Conservation (phyloP, 2,329 filamentous ascomycete genomes). For the Colletotrichum gloeosporioides region DNA sequence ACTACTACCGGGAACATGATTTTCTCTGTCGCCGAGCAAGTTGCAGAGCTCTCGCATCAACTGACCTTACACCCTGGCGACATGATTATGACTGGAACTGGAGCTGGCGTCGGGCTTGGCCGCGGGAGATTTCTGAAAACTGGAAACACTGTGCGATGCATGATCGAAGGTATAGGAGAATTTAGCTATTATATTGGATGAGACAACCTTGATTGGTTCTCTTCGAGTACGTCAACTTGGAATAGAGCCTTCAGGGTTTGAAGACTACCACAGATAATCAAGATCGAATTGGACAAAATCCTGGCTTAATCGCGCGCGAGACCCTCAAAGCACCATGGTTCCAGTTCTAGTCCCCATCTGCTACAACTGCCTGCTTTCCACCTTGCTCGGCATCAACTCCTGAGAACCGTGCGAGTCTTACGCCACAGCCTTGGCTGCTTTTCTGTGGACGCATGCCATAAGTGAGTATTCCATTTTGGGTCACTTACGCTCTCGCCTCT, state of each 20-base stretch:
- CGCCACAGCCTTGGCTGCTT: not conserved
- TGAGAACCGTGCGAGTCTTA: not conserved
- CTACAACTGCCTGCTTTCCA: not conserved
- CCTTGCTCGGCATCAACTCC: not conserved
- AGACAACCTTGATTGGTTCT: not conserved
- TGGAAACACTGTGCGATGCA: not conserved
- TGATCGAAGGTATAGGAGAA: not conserved
- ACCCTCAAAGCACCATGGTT: not conserved
- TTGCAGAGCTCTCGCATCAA: not conserved
- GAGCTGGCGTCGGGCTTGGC: not conserved
- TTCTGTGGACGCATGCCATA: not conserved
- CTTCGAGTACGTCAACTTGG: not conserved
- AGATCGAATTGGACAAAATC: not conserved
- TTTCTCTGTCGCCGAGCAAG: not conserved
- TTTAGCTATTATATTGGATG: not conserved
- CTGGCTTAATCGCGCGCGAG: not conserved
- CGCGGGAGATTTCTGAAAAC: not conserved
- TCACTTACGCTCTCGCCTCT: not conserved
- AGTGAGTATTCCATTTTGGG: not conserved
- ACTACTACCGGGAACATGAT: not conserved
- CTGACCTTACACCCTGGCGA: not conserved
- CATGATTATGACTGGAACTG: not conserved
- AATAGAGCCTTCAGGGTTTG: not conserved
- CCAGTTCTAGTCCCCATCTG: not conserved
- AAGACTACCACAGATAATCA: not conserved